Evolutionary conservation across 495 filamentous ascomycete genomes (phyloP).

Genomic region (Neurospora terricola): DNA sequence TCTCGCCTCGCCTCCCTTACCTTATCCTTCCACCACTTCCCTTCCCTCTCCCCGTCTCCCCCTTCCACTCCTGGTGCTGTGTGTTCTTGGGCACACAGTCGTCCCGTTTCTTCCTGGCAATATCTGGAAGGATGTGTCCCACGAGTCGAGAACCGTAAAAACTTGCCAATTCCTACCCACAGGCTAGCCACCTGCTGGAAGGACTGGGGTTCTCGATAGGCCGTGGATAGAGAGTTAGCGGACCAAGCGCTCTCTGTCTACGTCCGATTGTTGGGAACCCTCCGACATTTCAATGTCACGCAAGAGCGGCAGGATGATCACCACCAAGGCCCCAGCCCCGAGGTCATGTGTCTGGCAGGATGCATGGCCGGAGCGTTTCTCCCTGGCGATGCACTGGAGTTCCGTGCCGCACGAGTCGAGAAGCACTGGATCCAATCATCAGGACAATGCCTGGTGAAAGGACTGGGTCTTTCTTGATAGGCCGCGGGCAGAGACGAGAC

Average conservation of each 20-base stretch:
- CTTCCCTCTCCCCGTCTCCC: not conserved
- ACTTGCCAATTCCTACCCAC: slow-evolving; percentile 2
- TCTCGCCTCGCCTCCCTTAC: not conserved
- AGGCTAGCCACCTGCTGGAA: slow-evolving; percentile 1
- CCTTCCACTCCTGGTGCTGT: not conserved
- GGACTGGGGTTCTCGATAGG: slow-evolving; percentile 5
- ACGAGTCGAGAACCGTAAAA: slow-evolving; percentile 6
- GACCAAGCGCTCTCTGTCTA: not conserved
- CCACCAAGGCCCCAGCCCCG: not conserved
- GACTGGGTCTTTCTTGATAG: not conserved
- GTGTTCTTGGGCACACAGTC: not conserved
- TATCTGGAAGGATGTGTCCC: slow-evolving; percentile 1
- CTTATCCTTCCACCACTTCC: not conserved
- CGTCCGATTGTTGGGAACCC: not conserved
- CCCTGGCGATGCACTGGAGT: not conserved
- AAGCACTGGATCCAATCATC: not conserved
- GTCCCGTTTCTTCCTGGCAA: not conserved
- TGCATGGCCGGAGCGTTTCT: not conserved
- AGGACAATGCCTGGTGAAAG: not conserved
- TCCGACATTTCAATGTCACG: not conserved
- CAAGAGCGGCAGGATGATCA: not conserved
- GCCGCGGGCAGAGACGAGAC: not conserved
- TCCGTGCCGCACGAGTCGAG: not conserved
- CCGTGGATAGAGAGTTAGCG: not conserved
- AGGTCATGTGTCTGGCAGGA: not conserved